phyloP scores from a whole-genome alignment of 75 land plant genomes.

The Cupressus sempervirens region DNA sequence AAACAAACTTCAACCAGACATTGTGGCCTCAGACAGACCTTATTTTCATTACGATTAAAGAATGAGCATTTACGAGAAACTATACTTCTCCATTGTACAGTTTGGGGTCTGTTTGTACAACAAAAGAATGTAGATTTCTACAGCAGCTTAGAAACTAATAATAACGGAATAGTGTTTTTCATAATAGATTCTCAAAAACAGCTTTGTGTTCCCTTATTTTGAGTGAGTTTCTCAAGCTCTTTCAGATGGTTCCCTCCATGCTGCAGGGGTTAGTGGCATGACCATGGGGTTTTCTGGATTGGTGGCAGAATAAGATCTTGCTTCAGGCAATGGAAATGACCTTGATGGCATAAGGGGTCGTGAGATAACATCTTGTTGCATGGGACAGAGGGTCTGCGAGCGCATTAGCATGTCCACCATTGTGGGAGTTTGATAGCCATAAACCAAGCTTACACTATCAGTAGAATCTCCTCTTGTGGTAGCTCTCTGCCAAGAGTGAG shows the following conservation, averaged over 20 bases:
- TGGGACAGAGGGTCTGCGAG: conserved; percentile 53
- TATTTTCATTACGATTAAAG: neutral
- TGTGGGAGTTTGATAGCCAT: conserved; percentile 74
- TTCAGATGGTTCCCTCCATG: conserved; percentile 13
- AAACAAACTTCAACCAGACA: conserved; percentile 3
- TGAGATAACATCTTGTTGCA: conserved; percentile 14
- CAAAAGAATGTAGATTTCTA: conserved; percentile 13
- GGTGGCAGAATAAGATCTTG: neutral
- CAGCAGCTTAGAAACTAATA: conserved; percentile 2
- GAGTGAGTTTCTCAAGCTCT: conserved; percentile 4
- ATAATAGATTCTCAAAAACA: neutral
- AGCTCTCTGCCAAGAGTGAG: conserved; percentile 88
- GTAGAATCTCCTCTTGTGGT: conserved; percentile 80
- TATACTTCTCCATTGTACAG: conserved; percentile 12
- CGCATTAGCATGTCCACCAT: conserved; percentile 81
- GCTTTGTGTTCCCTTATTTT: neutral
- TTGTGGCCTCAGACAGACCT: neutral
- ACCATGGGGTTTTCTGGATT: neutral
- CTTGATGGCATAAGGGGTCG: conserved; percentile 21
- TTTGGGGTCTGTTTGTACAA: conserved; percentile 7
- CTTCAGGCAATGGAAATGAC: conserved; percentile 28
- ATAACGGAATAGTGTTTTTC: neutral
- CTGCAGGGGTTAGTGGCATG: conserved; percentile 1
- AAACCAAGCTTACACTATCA: conserved; percentile 43
- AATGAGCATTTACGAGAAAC: conserved; percentile 1